A percentile compares a stretch with the other conserved stretches of the same genome.
Conservation (phyloP, 352 stramenopile species). For the Globisporangium lucens region DNA sequence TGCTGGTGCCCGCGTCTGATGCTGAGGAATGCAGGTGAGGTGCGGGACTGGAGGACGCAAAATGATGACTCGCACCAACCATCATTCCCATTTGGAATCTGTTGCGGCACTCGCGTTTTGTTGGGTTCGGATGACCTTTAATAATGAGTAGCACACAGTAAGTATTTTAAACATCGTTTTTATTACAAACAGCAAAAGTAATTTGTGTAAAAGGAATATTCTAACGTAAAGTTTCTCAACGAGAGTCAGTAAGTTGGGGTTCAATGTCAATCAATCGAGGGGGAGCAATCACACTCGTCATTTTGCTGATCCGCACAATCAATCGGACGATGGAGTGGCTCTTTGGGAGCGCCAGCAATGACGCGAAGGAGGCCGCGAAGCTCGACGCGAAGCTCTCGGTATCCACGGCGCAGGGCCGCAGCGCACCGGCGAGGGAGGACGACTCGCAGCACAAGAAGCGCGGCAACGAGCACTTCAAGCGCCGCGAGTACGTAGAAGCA, state of each 20-base stretch:
- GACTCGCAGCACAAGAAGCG: constrained; percentile 63
- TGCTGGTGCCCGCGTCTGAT: background rate
- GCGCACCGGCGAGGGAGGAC: constrained; percentile 55
- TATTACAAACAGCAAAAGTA: background rate
- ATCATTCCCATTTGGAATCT: background rate
- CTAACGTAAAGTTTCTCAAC: background rate
- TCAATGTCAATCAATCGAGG: background rate
- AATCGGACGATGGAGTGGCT: constrained; percentile 55
- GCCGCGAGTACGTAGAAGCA: constrained; percentile 49
- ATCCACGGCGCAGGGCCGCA: constrained; percentile 59
- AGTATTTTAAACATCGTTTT: background rate
- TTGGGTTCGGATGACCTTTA: background rate
- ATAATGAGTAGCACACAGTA: background rate
- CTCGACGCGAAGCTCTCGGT: constrained; percentile 48
- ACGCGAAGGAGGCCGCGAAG: constrained; percentile 18
- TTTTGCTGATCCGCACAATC: background rate
- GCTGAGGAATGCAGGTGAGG: constrained; percentile 4
- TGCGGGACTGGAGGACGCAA: background rate
- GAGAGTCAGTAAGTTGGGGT: background rate
- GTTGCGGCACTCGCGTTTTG: background rate
- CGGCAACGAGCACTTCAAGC: constrained; percentile 67
- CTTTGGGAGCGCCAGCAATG: constrained; percentile 26
- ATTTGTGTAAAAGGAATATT: background rate
- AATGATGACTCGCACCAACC: background rate
- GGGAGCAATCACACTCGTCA: background rate